A percentile compares a stretch with the other conserved stretches of the same genome.
These are phyloP conservation scores for Pichia cephalocereana DNA, from an alignment of 805 yeast species.

Conservation along the genomic window DNA sequence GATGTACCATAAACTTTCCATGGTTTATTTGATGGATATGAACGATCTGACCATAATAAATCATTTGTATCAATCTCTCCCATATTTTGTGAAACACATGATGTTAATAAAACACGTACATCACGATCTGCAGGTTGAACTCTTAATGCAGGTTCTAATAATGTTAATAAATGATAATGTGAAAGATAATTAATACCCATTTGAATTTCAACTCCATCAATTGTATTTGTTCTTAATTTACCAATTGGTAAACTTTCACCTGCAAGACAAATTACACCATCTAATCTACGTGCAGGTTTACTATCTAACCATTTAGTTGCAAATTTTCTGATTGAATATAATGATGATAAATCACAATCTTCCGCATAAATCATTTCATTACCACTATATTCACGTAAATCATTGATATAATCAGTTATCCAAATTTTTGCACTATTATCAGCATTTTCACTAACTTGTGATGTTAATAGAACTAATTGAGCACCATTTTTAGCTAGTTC, in stretches of 20 bases:
- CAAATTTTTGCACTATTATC: slow-evolving; percentile 36
- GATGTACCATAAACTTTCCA: slow-evolving; percentile 77
- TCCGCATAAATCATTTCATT: slow-evolving; percentile 86
- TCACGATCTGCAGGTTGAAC: slow-evolving; percentile 94
- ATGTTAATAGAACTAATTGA: slow-evolving; percentile 66
- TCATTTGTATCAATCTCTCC: slow-evolving; percentile 57
- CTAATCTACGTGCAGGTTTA: slow-evolving; percentile 82
- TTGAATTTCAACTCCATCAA: slow-evolving; percentile 83
- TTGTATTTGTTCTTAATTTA: slow-evolving; percentile 50
- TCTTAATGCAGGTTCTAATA: slow-evolving; percentile 74
- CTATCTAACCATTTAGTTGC: slow-evolving; percentile 94
- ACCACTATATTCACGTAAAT: slow-evolving; percentile 57
- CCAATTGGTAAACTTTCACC: slow-evolving; percentile 72
- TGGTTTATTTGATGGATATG: slow-evolving; percentile 55
- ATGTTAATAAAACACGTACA: slow-evolving; percentile 69
- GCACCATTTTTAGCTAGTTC: slow-evolving; percentile 81
- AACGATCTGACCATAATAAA: slow-evolving; percentile 49
- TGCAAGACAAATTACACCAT: slow-evolving; percentile 84
- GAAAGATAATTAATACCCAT: slow-evolving; percentile 75
- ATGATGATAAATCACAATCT: slow-evolving; percentile 67
- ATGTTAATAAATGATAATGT: slow-evolving; percentile 70
- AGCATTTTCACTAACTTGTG: slow-evolving; percentile 38
- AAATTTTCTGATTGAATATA: slow-evolving; percentile 73
- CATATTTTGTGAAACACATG: slow-evolving; percentile 70
- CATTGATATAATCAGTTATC: slow-evolving; percentile 72